These are phyloP conservation scores for Clathrus columnatus DNA, from an alignment of 768 basidiomycete genomes.

Conservation along the genomic window DNA sequence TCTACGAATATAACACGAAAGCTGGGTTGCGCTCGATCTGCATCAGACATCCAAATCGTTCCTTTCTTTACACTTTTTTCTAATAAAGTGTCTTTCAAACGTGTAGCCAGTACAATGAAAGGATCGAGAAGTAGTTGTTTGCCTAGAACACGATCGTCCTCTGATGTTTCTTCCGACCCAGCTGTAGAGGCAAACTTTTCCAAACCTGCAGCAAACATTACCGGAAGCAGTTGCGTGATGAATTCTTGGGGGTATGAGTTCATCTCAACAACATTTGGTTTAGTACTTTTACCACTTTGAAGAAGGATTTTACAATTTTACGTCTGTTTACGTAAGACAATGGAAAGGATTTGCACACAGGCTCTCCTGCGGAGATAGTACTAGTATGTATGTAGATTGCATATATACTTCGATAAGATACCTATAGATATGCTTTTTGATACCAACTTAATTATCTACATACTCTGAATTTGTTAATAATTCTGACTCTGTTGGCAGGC, in stretches of 20 bases:
- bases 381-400: no score
- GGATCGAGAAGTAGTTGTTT: constrained; percentile 38
- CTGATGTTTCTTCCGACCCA: constrained; percentile 16
- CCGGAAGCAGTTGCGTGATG: constrained; percentile 78
- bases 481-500: constrained; percentile 15
- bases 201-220: constrained; percentile 93
- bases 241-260: constrained; percentile 91
- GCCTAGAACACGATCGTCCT: constrained; percentile 20
- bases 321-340: no score
- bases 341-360: no score
- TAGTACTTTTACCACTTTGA: neutral
- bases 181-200: constrained; percentile 26
- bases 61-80: constrained; percentile 43
- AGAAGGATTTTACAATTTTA: neutral
- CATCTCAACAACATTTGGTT: constrained; percentile 35
- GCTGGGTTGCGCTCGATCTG: constrained; percentile 50
- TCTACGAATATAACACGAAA: constrained; percentile 86
- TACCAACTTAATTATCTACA: no score
- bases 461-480: neutral
- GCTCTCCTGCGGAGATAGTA: no score
- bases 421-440: no score
- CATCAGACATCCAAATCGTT: constrained; percentile 51
- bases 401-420: no score
- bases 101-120: constrained; percentile 47
- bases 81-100: constrained; percentile 64